These are phyloP conservation scores for Venustampulla echinocandica DNA, from an alignment of 495 filamentous ascomycete genomes.

Conservation along the genomic window DNA sequence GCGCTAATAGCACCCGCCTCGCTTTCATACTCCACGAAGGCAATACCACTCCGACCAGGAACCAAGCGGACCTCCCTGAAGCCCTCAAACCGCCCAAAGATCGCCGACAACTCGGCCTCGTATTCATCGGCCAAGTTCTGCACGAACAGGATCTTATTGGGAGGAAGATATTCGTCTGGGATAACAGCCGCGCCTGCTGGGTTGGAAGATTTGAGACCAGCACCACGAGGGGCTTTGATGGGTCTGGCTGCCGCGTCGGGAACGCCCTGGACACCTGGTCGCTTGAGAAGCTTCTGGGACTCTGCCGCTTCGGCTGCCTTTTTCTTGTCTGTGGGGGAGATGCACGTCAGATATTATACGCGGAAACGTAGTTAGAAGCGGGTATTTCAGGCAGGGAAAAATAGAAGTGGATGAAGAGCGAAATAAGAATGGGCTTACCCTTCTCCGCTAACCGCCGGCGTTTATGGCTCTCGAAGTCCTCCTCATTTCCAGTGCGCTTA, in stretches of 20 bases:
- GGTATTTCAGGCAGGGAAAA: too few species aligned
- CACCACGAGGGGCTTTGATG: conserved; percentile 63
- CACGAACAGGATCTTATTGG: conserved; percentile 96
- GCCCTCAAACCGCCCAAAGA: conserved; percentile 87
- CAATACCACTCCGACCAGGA: conserved; percentile 79
- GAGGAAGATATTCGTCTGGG: conserved; percentile 93
- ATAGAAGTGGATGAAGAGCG: too few species aligned
- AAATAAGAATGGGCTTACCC: too few species aligned
- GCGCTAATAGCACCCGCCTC: conserved; percentile 85
- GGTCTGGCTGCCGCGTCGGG: conserved; percentile 49
- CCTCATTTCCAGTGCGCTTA: conserved; percentile 55
- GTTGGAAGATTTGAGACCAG: conserved; percentile 73
- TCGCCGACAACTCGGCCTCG: conserved; percentile 67
- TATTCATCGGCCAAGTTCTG: conserved; percentile 86
- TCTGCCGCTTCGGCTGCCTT: conserved; percentile 80
- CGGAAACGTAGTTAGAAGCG: too few species aligned
- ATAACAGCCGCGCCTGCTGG: conserved; percentile 64
- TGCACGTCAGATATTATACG: neutral
- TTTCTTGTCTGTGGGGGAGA: conserved; percentile 61
- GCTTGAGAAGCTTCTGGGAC: conserved; percentile 74
- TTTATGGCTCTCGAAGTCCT: conserved; percentile 86
- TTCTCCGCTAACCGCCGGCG: conserved; percentile 80
- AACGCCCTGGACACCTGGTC: conserved; percentile 47
- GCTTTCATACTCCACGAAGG: conserved; percentile 92
- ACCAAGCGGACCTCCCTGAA: conserved; percentile 90